Evolutionary conservation across 139 green algal species (phyloP), one percentile per base, ranked within the genome.

Genomic region (Nannochloris sp.): DNA sequence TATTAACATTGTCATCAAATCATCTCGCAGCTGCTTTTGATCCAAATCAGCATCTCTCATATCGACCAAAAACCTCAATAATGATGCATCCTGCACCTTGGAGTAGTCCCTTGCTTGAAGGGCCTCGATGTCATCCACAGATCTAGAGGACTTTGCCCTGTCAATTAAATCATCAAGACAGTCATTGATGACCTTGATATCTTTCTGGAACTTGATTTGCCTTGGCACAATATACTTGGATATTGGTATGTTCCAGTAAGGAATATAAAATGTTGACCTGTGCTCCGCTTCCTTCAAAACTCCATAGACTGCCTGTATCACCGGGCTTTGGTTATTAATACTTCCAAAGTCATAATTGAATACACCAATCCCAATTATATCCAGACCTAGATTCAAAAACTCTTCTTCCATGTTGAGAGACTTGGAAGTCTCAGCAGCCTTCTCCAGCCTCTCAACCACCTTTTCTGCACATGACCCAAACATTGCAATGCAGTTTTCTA

Each of bases 311-410:
- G 91, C 89, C 83, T 95, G 76, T 44, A 98, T 97, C 43, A 99
- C 85, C 8, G 93, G 93, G 1, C 85, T 95, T 77, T 98, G 88
- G 0, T 48, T 70, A 10, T 72, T 97, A 73, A 96, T 90, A 58
- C 82, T 91, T 0, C 85, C 87, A 77, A 99, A 99, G 66, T 98
- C 87, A 70, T 94, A 97, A 82, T 99, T 99, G 82, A 99, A 99
- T 43, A 99, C 89, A 2, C 85, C 90, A 56, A 98, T 80, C 1
- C 94, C 94, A 62, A 99, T 99, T 79, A 99, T 98, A 70, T 99
- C 94, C 67, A 99, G 77, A 2, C 88, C 89, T 48, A 98, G 72
- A 62, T 71, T 91, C 36, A 95, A 82, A 67, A 96, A 99, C 67
- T 95, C 87, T 28, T 77, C 63, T 82, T 99, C 94, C 92, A 99